A percentile compares a stretch with the other conserved stretches of the same genome.
Conservation (phyloP, 306 rosid species). For the Vachellia pachyceras region DNA sequence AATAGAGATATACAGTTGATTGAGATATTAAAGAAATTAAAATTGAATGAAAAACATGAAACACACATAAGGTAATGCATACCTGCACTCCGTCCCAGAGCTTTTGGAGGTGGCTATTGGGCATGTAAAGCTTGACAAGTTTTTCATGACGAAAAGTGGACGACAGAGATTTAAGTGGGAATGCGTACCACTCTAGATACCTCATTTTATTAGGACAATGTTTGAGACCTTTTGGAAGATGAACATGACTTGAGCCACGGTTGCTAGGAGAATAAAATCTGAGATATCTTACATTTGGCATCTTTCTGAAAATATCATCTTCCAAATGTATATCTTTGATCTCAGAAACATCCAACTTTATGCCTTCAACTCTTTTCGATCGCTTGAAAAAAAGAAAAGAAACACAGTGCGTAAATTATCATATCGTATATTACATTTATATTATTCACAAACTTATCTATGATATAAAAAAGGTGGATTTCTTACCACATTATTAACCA, state of each 20-base stretch:
- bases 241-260: not conserved
- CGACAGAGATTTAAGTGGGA: not conserved
- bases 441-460: not conserved
- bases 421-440: not conserved
- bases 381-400: slow-evolving; percentile 13
- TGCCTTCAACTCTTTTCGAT: slow-evolving; percentile 7
- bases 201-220: not conserved
- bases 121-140: not conserved
- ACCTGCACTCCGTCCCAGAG: slow-evolving; percentile 15
- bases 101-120: not conserved
- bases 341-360: not conserved
- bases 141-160: not conserved
- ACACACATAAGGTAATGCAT: not conserved
- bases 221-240: not conserved
- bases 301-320: not conserved
- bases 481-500: not conserved
- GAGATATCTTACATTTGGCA: slow-evolving; percentile 1
- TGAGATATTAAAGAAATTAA: not conserved
- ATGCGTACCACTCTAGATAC: slow-evolving; percentile 19
- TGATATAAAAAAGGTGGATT: too few species aligned
- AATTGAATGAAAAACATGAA: not conserved
- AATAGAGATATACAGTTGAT: not conserved
- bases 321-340: not conserved
- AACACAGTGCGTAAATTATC: not conserved
- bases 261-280: not conserved